Evolutionary conservation across 208 protist genomes (phyloP).

Genomic region (Lotmaria passim): DNA sequence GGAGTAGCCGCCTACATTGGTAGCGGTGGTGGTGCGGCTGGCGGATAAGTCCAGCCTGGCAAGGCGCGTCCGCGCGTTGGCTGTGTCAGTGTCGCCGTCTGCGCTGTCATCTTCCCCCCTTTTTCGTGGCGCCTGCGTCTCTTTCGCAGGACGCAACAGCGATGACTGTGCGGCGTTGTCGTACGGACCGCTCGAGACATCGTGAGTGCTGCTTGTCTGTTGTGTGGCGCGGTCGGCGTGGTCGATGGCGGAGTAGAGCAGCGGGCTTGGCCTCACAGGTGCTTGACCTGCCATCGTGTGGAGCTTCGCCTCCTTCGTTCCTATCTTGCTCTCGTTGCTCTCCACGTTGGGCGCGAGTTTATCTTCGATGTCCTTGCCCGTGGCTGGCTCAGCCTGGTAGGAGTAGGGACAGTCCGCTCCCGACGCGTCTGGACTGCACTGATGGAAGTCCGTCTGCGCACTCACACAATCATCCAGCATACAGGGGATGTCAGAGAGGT

Average conservation of each 20-base stretch:
- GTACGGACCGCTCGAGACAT: neutral
- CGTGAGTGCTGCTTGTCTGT: neutral
- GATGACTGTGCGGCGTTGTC: neutral
- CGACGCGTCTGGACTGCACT: too few relatives aligned
- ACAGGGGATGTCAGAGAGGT: conserved; percentile 13
- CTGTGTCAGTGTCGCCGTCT: neutral
- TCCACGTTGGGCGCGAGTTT: too few relatives aligned
- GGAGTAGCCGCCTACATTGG: conserved; percentile 7
- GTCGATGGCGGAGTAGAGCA: conserved; percentile 2
- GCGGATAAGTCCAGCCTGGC: conserved; percentile 6
- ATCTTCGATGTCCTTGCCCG: neutral
- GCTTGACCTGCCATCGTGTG: neutral
- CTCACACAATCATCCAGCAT: neutral
- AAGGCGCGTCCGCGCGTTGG: neutral
- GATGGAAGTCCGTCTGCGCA: conserved; percentile 4
- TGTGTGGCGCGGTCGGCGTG: neutral
- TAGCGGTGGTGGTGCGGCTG: conserved; percentile 2
- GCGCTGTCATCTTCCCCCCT: neutral
- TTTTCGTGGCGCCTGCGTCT: neutral
- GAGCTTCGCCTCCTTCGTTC: neutral
- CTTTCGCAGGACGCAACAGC: neutral
- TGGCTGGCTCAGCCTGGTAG: neutral
- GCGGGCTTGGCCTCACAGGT: neutral
- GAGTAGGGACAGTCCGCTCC: neutral
- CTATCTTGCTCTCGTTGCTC: neutral